These are phyloP conservation scores for Sugiyamaella valdiviana DNA, from an alignment of 805 yeast species.

Conservation along the genomic window DNA sequence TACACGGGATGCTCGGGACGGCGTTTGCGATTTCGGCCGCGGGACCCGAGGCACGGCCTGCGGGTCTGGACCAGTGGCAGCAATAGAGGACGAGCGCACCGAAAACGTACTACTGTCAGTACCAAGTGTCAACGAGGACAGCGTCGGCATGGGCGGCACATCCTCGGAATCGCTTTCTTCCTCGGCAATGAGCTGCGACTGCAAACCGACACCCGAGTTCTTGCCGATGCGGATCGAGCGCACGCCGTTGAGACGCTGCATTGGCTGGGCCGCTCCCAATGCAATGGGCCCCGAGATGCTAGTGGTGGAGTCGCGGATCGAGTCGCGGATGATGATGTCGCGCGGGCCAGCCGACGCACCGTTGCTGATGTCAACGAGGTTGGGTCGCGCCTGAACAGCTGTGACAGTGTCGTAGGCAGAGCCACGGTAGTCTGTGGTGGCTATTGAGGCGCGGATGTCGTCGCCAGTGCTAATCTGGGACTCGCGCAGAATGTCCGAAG, in stretches of 20 bases:
- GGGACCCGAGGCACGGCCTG: neutral
- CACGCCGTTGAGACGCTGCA: conserved; percentile 19
- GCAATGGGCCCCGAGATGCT: conserved; percentile 43
- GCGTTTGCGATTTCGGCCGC: neutral
- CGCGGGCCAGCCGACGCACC: conserved; percentile 3
- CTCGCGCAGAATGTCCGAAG: conserved; percentile 23
- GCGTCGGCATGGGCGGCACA: neutral
- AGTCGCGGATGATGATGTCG: conserved; percentile 2
- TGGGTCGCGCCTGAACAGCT: conserved; percentile 71
- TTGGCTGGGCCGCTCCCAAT: conserved; percentile 11
- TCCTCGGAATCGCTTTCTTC: conserved; percentile 16
- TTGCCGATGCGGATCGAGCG: conserved; percentile 31
- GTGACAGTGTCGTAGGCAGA: conserved; percentile 49
- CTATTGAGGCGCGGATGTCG: conserved; percentile 32
- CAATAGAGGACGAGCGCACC: neutral
- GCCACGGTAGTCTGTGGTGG: conserved; percentile 36
- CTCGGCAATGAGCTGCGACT: conserved; percentile 23
- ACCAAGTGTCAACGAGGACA: neutral
- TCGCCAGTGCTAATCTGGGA: conserved; percentile 18
- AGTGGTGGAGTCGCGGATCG: conserved; percentile 45
- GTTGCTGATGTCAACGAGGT: conserved; percentile 51
- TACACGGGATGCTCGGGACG: neutral
- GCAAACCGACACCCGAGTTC: conserved; percentile 17
- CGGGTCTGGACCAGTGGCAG: neutral
- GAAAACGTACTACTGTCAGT: neutral